phyloP scores from a whole-genome alignment of 202 grass and related monocot genomes.

The Saccharum hybrid region DNA sequence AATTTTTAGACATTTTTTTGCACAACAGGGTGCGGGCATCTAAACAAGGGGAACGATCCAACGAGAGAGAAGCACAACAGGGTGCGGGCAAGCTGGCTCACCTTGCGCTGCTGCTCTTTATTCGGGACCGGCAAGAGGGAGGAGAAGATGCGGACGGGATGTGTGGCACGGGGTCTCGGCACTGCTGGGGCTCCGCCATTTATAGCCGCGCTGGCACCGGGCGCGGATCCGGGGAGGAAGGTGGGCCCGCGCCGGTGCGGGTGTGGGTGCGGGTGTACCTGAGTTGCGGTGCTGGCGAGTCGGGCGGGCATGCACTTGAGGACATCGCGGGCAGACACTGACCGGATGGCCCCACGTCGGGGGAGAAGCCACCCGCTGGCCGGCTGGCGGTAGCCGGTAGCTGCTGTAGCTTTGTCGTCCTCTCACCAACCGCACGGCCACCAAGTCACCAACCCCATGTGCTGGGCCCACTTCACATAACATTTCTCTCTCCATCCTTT shows the following conservation, averaged over 20 bases:
- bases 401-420: not conserved
- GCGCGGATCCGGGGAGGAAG: constrained; percentile 19
- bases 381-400: too few species aligned
- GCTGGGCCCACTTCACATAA: constrained; percentile 33
- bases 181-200: constrained; percentile 11
- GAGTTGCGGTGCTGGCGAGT: not conserved
- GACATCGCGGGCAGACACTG: not conserved
- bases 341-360: not conserved
- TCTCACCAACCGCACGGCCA: constrained; percentile 41
- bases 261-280: not conserved
- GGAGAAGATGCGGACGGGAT: not conserved
- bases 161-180: constrained; percentile 33
- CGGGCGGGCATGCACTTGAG: constrained; percentile 32
- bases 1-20: too few species aligned
- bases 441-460: constrained; percentile 34
- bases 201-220: constrained; percentile 40
- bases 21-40: too few species aligned
- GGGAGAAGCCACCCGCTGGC: not conserved
- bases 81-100: constrained; percentile 9
- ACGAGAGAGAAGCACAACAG: not conserved
- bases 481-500: not conserved
- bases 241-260: not conserved
- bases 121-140: constrained; percentile 13
- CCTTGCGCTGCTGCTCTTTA: constrained; percentile 46
- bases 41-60: too few species aligned